phyloP scores from a whole-genome alignment of 768 basidiomycete species.

The Gautieria morchelliformis region DNA sequence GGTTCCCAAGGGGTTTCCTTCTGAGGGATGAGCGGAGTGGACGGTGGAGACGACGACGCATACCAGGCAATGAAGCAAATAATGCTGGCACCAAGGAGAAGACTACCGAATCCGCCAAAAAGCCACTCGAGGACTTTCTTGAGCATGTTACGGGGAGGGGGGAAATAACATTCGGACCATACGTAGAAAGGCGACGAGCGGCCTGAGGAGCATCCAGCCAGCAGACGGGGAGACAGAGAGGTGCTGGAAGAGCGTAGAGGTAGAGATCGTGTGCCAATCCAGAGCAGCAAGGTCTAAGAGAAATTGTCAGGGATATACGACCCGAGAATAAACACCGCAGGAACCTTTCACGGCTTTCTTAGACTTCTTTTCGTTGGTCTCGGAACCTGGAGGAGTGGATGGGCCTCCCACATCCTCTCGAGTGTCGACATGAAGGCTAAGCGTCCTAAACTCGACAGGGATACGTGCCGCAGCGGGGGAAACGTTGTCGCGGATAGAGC shows the following conservation, averaged over 20 bases:
- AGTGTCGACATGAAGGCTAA: slow-evolving; percentile 21
- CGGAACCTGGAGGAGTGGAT: neutral
- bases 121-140: slow-evolving; percentile 41
- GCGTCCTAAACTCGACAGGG: slow-evolving; percentile 18
- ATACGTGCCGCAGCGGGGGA: slow-evolving; percentile 5
- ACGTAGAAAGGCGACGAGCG: slow-evolving; percentile 30
- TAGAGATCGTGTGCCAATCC: slow-evolving; percentile 38
- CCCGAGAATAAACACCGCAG: neutral
- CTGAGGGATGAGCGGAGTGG: slow-evolving; percentile 8
- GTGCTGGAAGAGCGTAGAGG: slow-evolving; percentile 32
- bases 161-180: slow-evolving; percentile 45
- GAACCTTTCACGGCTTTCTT: slow-evolving; percentile 1
- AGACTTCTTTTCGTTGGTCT: neutral
- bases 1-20: slow-evolving; percentile 53
- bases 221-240: slow-evolving; percentile 33
- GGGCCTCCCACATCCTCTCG: neutral
- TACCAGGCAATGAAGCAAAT: slow-evolving; percentile 47
- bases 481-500: slow-evolving; percentile 2
- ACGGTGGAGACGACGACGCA: neutral
- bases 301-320: neutral
- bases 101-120: slow-evolving; percentile 43
- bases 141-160: slow-evolving; percentile 33
- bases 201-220: slow-evolving; percentile 41
- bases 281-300: slow-evolving; percentile 29
- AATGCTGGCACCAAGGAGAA: slow-evolving; percentile 36